Base-by-base conservation (phyloP, 2,329 filamentous ascomycete genomes). In the Ophiostoma sp. region DNA sequence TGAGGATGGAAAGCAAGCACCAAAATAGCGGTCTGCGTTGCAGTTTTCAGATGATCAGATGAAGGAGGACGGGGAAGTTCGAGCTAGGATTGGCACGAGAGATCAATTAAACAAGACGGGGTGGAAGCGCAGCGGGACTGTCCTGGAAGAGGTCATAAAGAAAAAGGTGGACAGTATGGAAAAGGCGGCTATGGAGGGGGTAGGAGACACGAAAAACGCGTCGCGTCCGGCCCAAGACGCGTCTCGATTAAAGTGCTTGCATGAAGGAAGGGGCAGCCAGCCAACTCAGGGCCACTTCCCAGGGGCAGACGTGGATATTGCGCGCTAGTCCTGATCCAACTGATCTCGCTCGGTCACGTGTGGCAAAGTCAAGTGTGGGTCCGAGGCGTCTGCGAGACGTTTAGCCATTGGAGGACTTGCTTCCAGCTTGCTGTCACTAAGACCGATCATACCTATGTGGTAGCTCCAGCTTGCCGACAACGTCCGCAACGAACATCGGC, bases 181-280 rank as follows among this genome's bases (percentile, higher is more conserved):
- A 65, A 58, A 63, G 64, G 49, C 49, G 42, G 63, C 27, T 62
- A 66, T 69, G 68, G 66, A 65, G 66, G 65, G 67, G 67, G 27
- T 27, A 27, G 27, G 38, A 5, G 41, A 68, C 65, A 65, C 44
- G 62, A 69, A 66, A 69, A 68, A 72, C 71, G 71, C 71, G 72
- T 70, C 72, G 72, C 71, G 72, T 63, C 63, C n/a, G 42, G 16
- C 3, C 41, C 18, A 44, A 9, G 12, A 38, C 63, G 63, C 63
- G 63, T 64, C 55, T 65, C 45, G 40, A 27, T 69, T 72, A 71
- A 71, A 73, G 72, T 72, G 72, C 36, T 72, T 65, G 71, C 71
- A 72, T 70, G 62, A 27, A 45, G 27, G 40, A 55, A 68, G 49
- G 44, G 49, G 68, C 52, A 16, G 36, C 49, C 49, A 55, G 8